phyloP scores from a whole-genome alignment of 768 basidiomycete genomes.

The Macrolepiota dolichaula region DNA sequence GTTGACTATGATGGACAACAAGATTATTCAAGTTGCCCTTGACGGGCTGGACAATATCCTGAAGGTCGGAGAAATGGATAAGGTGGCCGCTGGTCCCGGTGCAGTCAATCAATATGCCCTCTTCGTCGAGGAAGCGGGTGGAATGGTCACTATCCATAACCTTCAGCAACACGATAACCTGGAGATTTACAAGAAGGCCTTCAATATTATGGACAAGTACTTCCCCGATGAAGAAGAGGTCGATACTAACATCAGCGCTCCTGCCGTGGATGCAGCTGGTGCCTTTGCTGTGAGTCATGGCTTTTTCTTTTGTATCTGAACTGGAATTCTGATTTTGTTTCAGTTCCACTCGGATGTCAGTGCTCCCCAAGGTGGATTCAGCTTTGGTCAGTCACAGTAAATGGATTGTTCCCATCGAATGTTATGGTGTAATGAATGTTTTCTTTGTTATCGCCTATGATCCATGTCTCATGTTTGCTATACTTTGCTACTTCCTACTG shows the following conservation, averaged over 20 bases:
- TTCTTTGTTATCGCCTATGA: constrained; percentile 10
- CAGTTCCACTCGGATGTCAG: constrained; percentile 84
- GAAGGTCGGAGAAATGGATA: constrained; percentile 96
- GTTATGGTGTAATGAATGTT: constrained; percentile 9
- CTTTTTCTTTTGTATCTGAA: neutral
- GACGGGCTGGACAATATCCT: constrained; percentile 98
- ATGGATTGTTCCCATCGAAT: neutral
- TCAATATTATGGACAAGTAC: constrained; percentile 97
- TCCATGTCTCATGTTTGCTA: constrained; percentile 7
- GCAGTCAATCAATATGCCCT: constrained; percentile 90
- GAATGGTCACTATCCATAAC: constrained; percentile 98
- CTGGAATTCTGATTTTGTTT: constrained; percentile 11
- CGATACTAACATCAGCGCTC: constrained; percentile 76
- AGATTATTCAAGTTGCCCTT: constrained; percentile 97
- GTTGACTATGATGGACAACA: constrained; percentile 98
- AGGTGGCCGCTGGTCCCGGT: constrained; percentile 74
- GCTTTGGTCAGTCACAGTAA: constrained; percentile 67
- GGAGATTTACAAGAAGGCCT: constrained; percentile 99
- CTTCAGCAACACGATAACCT: constrained; percentile 99
- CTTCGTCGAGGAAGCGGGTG: constrained; percentile 96
- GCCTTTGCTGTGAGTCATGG: constrained; percentile 62
- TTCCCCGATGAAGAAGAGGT: constrained; percentile 97
- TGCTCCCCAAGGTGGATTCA: constrained; percentile 95
- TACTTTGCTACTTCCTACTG: constrained; percentile 4
- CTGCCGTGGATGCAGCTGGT: constrained; percentile 70